Conservation (phyloP, 768 basidiomycete genomes). For the Butyriboletus loyo region DNA sequence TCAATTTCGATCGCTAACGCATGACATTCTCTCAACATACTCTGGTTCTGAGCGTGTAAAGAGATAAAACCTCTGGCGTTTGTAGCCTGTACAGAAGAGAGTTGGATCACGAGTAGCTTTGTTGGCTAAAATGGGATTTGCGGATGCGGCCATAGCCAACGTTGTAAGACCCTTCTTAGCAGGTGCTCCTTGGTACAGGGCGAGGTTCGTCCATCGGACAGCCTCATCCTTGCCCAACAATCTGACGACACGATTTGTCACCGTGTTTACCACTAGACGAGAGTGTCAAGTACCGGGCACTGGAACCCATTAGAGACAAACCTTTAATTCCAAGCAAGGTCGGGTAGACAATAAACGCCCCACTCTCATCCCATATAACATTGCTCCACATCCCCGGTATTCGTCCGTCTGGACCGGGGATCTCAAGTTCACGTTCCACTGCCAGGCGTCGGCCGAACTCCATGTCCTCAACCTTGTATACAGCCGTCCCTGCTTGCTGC, state of each 20-base stretch:
- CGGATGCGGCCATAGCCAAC: constrained; percentile 91
- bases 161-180: constrained; percentile 84
- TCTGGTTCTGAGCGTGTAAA: constrained; percentile 91
- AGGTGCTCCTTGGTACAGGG: constrained; percentile 92
- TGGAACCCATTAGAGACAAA: constrained; percentile 31
- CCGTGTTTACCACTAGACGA: constrained; percentile 80
- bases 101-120: constrained; percentile 86
- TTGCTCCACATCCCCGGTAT: constrained; percentile 80
- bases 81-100: constrained; percentile 90
- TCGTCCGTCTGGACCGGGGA: constrained; percentile 70
- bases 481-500: constrained; percentile 96
- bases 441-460: constrained; percentile 98
- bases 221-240: constrained; percentile 93
- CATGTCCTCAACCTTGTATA: constrained; percentile 96
- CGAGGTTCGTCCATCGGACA: constrained; percentile 83
- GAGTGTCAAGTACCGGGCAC: not conserved
- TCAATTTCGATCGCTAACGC: not conserved
- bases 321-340: constrained; percentile 95
- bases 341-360: constrained; percentile 91
- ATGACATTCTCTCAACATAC: constrained; percentile 44
- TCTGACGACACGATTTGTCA: constrained; percentile 88
- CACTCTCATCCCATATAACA: constrained; percentile 97
- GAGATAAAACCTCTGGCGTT: constrained; percentile 89
- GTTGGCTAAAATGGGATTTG: constrained; percentile 90
- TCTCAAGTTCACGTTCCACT: constrained; percentile 85